These are phyloP conservation scores for Wallacemonas sp. DNA, from an alignment of 208 protist species.

Conservation along the genomic window DNA sequence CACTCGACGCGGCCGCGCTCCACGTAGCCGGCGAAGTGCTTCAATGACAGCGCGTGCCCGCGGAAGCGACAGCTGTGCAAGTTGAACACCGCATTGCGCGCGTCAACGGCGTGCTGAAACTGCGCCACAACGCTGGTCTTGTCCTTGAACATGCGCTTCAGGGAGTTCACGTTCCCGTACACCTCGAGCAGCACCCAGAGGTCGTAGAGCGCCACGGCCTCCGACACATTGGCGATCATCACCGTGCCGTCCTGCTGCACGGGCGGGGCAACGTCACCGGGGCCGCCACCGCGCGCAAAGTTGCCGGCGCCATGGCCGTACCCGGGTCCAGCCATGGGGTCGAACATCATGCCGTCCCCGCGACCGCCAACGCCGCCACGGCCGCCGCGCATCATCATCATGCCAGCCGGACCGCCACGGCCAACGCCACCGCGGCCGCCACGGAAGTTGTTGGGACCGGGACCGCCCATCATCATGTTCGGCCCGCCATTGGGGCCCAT, in stretches of 20 bases:
- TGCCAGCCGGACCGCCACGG: not conserved
- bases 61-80: constrained; percentile 78
- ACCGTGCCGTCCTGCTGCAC: constrained; percentile 46
- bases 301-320: not conserved
- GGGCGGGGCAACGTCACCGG: constrained; percentile 13
- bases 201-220: constrained; percentile 71
- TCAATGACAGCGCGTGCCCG: constrained; percentile 54
- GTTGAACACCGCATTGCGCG: constrained; percentile 64
- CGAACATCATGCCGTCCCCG: constrained; percentile 16
- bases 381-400: constrained; percentile 25
- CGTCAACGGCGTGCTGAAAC: constrained; percentile 77
- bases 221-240: constrained; percentile 66
- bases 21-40: constrained; percentile 76
- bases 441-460: constrained; percentile 4
- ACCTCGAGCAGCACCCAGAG: constrained; percentile 90
- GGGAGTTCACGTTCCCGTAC: constrained; percentile 86
- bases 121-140: constrained; percentile 76
- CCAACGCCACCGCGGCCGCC: constrained; percentile 13
- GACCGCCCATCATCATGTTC: constrained; percentile 10
- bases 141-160: constrained; percentile 78
- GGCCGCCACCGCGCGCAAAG: constrained; percentile 27
- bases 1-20: constrained; percentile 71
- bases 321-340: constrained; percentile 4
- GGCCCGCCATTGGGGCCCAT: not conserved
- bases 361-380: constrained; percentile 17